Evolutionary conservation across 1,284 basidiomycete species (phyloP).

Genomic region (Volvariella surrecta): DNA sequence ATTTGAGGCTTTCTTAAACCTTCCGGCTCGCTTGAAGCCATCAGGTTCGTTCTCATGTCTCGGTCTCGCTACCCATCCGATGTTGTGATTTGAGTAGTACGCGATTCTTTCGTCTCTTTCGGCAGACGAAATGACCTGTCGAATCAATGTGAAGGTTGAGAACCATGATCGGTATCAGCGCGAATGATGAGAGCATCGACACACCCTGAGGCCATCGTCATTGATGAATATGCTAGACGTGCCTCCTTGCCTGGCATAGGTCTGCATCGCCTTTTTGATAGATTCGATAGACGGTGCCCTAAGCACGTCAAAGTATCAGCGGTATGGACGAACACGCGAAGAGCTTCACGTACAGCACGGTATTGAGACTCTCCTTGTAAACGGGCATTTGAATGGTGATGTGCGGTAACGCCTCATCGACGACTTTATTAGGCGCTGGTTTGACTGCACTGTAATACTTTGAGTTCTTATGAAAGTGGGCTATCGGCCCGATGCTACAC

Average conservation of each 20-base stretch:
- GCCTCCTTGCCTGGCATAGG: slow-evolving; percentile 76
- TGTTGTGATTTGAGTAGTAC: slow-evolving; percentile 74
- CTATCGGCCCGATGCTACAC: slow-evolving; percentile 57
- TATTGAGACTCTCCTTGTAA: slow-evolving; percentile 64
- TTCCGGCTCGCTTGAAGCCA: slow-evolving; percentile 65
- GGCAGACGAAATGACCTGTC: slow-evolving; percentile 44
- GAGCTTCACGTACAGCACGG: slow-evolving; percentile 40
- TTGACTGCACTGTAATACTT: slow-evolving; percentile 62
- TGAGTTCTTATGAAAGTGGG: slow-evolving; percentile 65
- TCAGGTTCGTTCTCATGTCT: slow-evolving; percentile 33
- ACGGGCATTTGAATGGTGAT: slow-evolving; percentile 79
- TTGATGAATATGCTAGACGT: slow-evolving; percentile 69
- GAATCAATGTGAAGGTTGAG: background rate
- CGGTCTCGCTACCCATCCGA: slow-evolving; percentile 77
- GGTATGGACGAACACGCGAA: background rate
- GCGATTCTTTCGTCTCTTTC: slow-evolving; percentile 62
- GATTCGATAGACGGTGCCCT: slow-evolving; percentile 70
- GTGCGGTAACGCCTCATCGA: slow-evolving; percentile 58
- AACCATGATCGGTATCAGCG: slow-evolving; percentile 13
- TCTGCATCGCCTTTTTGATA: slow-evolving; percentile 80
- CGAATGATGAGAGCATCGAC: slow-evolving; percentile 6
- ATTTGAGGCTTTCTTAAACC: slow-evolving; percentile 85
- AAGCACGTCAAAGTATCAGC: background rate
- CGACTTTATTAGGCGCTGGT: slow-evolving; percentile 43
- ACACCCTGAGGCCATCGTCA: slow-evolving; percentile 61